Evolutionary conservation across 1,284 basidiomycete genomes (phyloP).

Genomic region (Cutaneotrichosporon sp.): DNA sequence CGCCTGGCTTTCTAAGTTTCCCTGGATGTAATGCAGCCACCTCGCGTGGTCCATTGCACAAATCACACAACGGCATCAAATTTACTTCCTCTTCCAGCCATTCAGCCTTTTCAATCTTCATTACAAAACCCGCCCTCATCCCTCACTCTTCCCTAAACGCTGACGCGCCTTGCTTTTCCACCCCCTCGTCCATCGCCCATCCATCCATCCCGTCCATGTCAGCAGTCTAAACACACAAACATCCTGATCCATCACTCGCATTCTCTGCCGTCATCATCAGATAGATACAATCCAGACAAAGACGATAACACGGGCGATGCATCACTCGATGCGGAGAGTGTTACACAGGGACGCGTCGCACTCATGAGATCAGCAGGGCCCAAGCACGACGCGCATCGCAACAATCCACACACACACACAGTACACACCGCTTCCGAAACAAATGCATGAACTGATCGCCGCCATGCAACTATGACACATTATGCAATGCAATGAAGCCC

Average conservation of each 20-base stretch:
- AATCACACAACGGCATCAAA: background rate
- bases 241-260: too few relatives aligned
- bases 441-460: constrained; percentile 10
- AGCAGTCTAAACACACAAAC: too few relatives aligned
- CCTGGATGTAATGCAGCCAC: constrained; percentile 5
- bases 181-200: too few relatives aligned
- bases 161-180: too few relatives aligned
- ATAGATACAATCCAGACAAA: too few relatives aligned
- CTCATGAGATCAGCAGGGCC: background rate
- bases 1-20: constrained; percentile 8
- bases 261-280: too few relatives aligned
- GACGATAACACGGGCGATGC: background rate
- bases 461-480: constrained; percentile 12
- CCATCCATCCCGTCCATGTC: too few relatives aligned
- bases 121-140: too few relatives aligned
- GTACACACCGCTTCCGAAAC: constrained; percentile 1
- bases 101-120: background rate
- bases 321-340: background rate
- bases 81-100: too few relatives aligned
- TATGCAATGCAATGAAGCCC: constrained; percentile 8
- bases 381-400: background rate
- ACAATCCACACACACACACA: background rate
- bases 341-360: background rate
- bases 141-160: too few relatives aligned
- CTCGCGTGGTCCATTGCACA: background rate